Evolutionary conservation across 2,329 filamentous ascomycete genomes (phyloP).

Genomic region (Fusarium fujikuroi): DNA sequence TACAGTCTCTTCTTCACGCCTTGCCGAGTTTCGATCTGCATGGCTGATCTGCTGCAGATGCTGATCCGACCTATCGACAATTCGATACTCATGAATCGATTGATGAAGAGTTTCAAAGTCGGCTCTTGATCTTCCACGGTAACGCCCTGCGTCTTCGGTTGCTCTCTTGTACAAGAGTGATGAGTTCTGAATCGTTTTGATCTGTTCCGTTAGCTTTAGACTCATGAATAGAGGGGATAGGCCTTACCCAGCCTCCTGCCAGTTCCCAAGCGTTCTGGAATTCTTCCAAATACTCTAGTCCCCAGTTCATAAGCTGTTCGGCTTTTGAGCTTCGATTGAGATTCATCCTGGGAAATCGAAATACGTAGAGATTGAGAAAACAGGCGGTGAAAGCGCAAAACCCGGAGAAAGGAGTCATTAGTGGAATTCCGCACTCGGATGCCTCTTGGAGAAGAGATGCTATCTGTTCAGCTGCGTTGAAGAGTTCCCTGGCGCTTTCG

Average conservation of each 20-base stretch:
- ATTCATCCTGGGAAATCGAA: conserved; percentile 55
- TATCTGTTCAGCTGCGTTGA: conserved; percentile 51
- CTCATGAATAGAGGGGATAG: accelerated
- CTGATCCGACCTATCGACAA: conserved; percentile 34
- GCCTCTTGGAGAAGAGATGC: conserved; percentile 51
- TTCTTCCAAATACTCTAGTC: conserved; percentile 36
- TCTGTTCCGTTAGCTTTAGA: conserved; percentile 3
- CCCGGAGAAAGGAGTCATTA: conserved; percentile 56
- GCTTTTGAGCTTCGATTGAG: conserved; percentile 25
- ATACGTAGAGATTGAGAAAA: conserved; percentile 55
- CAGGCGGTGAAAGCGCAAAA: conserved; percentile 59
- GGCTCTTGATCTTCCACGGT: conserved; percentile 29
- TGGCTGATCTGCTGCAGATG: conserved; percentile 38
- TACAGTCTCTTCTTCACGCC: neutral
- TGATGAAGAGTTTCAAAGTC: conserved; percentile 38
- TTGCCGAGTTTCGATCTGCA: conserved; percentile 25
- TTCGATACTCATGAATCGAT: conserved; percentile 37
- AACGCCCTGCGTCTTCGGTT: conserved; percentile 32
- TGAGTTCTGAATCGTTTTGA: conserved; percentile 41
- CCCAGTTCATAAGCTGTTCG: conserved; percentile 34
- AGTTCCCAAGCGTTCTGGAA: conserved; percentile 40
- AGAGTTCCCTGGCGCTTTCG: conserved; percentile 51
- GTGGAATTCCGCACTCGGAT: conserved; percentile 49
- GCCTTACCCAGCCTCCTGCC: conserved; percentile 37
- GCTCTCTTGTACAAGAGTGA: conserved; percentile 36